Percentiles rank a stretch among this genome's conserved stretches.
These are phyloP conservation scores for Dioszegia crocea DNA, from an alignment of 768 basidiomycete species.

Conservation along the genomic window DNA sequence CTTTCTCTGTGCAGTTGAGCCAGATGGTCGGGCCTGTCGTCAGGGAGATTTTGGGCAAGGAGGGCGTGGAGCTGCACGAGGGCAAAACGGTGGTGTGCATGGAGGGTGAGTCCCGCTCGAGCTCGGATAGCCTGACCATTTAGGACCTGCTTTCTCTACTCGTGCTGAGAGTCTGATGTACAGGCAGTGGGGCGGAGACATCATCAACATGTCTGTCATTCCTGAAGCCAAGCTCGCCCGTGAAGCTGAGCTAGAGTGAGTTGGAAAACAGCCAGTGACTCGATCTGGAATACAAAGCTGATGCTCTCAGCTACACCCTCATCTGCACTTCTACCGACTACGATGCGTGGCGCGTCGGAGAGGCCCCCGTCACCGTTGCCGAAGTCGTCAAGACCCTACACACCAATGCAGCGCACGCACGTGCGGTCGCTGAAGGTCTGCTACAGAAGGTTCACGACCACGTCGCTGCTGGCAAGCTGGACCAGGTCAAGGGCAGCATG, in stretches of 20 bases:
- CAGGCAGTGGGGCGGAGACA: slow-evolving; percentile 67
- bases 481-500: slow-evolving; percentile 77
- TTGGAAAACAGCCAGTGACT: slow-evolving; percentile 7
- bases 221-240: slow-evolving; percentile 96
- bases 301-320: slow-evolving; percentile 69
- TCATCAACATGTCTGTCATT: slow-evolving; percentile 79
- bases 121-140: neutral
- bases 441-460: slow-evolving; percentile 55
- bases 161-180: slow-evolving; percentile 94
- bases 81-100: slow-evolving; percentile 88
- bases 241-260: slow-evolving; percentile 87
- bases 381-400: slow-evolving; percentile 86
- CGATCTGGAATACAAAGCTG: neutral
- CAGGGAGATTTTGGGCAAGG: slow-evolving; percentile 59
- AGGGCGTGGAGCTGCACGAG: slow-evolving; percentile 69
- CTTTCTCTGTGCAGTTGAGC: slow-evolving; percentile 59
- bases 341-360: slow-evolving; percentile 83
- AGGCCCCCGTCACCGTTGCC: slow-evolving; percentile 77
- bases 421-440: slow-evolving; percentile 54
- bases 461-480: slow-evolving; percentile 58
- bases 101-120: slow-evolving; percentile 66
- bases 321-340: slow-evolving; percentile 80
- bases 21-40: slow-evolving; percentile 53
- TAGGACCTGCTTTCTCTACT: slow-evolving; percentile 79
- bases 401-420: slow-evolving; percentile 79